Base-by-base conservation (phyloP, 1,139 yeast species). In the Sugiyamaella neomexicana region DNA sequence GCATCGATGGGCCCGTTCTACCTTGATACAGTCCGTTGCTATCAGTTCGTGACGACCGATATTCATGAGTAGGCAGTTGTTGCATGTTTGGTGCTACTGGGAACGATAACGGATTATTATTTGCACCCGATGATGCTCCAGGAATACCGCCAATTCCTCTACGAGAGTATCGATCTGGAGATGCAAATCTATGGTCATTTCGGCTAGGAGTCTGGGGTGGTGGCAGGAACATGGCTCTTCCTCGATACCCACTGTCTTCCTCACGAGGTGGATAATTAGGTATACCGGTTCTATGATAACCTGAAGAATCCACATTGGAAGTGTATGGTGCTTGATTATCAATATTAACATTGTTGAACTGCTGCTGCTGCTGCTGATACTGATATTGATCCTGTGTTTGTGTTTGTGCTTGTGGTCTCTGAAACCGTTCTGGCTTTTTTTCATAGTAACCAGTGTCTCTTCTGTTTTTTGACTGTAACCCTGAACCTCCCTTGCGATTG, bases 131-230 rank as follows among this genome's bases (percentile, higher is more conserved):
- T n/a, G 8, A 6, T 5, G 34, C 32, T 17, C 5, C 31, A 10
- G 44, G 17, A 13, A 15, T 12, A 15, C 40, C 40, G 5, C 40
- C 45, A 13, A 41, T 29, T 29, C 40, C 51, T 40, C 51, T 13
- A n/a, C 46, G 38, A 1, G 51, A 47, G 25, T 47, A 47, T 27
- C 51, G 38, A 23, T 47, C 51, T 2, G 51, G 51, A 5, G 51
- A 47, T 4, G 46, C 39, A 25, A 47, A 47, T 38, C 51, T 42
- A 8, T 27, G 29, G 15, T 47, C 51, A 17, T 45, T 45, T 10
- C 49, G 17, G 13, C 20, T 45, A 7, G 49, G 49, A 2, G 49
- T 20, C 17, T 32, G 49, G 9, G 49, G 49, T 20, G 49, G 46
- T 9, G 46, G 41, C 2, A 32, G 42, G 15, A 45, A 45, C 41